Base-by-base conservation (phyloP, 2,329 filamentous ascomycete species). In the Teratosphaeria nubilosa region DNA sequence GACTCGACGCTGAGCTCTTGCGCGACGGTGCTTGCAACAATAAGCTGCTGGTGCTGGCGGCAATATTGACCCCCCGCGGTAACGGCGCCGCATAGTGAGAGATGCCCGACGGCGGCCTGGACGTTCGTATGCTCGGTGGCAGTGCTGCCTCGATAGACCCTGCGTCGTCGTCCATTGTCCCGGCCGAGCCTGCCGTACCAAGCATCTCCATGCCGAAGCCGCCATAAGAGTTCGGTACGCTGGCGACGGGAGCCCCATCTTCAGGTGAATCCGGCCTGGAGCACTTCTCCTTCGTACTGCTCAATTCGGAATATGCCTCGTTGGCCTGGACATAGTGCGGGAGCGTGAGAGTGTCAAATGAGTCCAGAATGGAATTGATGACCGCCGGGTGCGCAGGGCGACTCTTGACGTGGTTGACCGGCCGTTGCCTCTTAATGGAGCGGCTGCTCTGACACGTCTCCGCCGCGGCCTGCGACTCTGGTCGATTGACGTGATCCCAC, bases 101-200 rank as follows among this genome's bases (percentile, higher is more conserved):
- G 66, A 85, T 83, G 56, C 88, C 88, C 55, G 87, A 90, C 0
- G 88, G 88, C 7, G 86, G 87, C 71, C 91, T 91, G 32, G 90
- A 83, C 32, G 91, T 95, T 63, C 87, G 86, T 65, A 69, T 62
- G 4, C 60, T 66, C 1, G 68, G 68, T 24, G 68, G 64, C 14
- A 62, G 57, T 16, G 68, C 68, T 51, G 64, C 65, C 55, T 66
- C 63, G 51, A 56, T 63, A 32, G 60, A 41, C 16, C 58, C 63
- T 13, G 62, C 59, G 9, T 68, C 63, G 48, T 68, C 62, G 31
- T 64, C 62, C 20, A 63, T 58, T 54, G 65, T 55, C 45, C 62
- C 53, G 50, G 60, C 78, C 32, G 78, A 80, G 59, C 86, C 83
- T 48, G 16, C 41, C 41, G 41, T 20, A 24, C 20, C 41, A 24